A percentile compares a stretch with the other conserved stretches of the same genome.
phyloP scores from a whole-genome alignment of 202 grass and related monocot genomes.

The Schoenoplectus triqueter region DNA sequence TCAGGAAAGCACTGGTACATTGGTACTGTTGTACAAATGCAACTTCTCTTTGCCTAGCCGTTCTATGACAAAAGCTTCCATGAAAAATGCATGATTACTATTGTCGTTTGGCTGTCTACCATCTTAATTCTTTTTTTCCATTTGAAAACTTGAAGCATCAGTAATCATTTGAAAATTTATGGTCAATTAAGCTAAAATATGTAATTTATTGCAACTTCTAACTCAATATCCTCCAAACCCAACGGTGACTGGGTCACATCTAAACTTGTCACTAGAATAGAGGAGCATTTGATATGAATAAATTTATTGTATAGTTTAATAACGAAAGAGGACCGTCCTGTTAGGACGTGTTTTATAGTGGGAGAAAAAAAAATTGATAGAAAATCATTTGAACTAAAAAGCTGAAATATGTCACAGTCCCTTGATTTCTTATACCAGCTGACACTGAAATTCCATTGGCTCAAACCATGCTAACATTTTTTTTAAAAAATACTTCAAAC shows the following conservation, averaged over 20 bases:
- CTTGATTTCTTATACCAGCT: neutral
- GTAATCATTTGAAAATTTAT: neutral
- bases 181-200: neutral
- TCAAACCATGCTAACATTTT: neutral
- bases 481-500: neutral
- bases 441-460: conserved; percentile 9
- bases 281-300: neutral
- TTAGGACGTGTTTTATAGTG: neutral
- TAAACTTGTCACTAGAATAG: neutral
- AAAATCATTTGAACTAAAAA: conserved; percentile 13
- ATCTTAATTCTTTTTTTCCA: neutral
- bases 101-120: conserved; percentile 24
- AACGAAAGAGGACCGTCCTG: neutral
- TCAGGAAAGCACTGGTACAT: neutral
- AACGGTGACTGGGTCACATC: neutral
- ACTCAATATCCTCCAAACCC: neutral
- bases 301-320: neutral
- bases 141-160: neutral
- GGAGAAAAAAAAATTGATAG: neutral
- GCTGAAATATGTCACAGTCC: neutral
- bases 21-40: conserved; percentile 6
- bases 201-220: neutral
- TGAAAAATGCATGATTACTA: conserved; percentile 19
- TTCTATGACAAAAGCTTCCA: conserved; percentile 30
- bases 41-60: neutral